Conservation (phyloP, 208 protist genomes). For the Naegleria lovaniensis region DNA sequence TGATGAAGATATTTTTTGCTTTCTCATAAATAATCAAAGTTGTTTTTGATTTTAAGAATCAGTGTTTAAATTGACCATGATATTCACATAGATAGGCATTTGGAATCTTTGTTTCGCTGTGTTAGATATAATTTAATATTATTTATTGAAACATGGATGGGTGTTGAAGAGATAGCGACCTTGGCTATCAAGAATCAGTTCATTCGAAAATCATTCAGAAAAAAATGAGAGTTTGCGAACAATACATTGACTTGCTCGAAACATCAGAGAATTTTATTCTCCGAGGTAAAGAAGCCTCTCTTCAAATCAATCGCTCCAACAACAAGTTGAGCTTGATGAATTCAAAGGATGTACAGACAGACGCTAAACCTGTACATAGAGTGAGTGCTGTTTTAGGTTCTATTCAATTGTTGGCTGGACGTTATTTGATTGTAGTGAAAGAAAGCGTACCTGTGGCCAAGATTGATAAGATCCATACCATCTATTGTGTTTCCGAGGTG, state of each 20-base stretch:
- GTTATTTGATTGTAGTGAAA: background rate
- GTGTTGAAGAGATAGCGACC: too few species aligned
- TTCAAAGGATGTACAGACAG: background rate
- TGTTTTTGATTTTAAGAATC: too few species aligned
- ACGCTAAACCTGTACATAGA: background rate
- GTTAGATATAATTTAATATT: too few species aligned
- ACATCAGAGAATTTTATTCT: background rate
- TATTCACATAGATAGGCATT: too few species aligned
- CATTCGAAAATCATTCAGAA: too few species aligned
- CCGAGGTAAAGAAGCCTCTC: background rate
- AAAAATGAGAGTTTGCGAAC: background rate
- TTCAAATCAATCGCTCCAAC: background rate
- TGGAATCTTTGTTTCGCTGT: too few species aligned
- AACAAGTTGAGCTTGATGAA: background rate
- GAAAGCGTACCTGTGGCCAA: background rate
- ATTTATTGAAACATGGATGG: too few species aligned
- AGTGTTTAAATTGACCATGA: too few species aligned
- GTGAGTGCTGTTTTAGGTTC: background rate
- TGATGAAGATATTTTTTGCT: too few species aligned
- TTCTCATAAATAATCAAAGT: too few species aligned
- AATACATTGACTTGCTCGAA: background rate
- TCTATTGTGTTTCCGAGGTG: background rate
- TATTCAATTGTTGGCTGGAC: background rate
- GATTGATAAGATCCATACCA: background rate
- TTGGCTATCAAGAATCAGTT: too few species aligned